Evolutionary conservation across 305 asterid genomes (phyloP), one percentile per base, ranked within the genome.

Genomic region (Coffea humblotiana): DNA sequence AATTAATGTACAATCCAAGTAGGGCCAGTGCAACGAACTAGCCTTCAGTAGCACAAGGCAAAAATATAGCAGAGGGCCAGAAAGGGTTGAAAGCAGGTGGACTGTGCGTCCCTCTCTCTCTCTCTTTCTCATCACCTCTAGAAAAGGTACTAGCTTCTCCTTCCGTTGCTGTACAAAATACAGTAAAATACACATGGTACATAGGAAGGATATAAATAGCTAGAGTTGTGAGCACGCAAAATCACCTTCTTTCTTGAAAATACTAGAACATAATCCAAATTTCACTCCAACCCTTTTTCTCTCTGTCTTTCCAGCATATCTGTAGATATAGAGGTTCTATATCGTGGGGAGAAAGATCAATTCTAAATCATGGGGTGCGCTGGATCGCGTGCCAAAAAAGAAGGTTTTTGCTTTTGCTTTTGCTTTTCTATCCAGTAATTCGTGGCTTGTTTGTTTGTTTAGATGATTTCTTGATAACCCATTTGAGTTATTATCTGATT

Each of bases 381-480:
- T 52, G 88, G 88, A 85, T 85, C 85, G 70, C 88, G 75, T 76
- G 74, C 77, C 77, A 82, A 82, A 77, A 75, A 83, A 72, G 85
- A 79, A 76, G 88, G 88, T 85, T 56, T 76, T 71, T 27, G 32
- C 61, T 52, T 71, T 47, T 3, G 4, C 8, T 8, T 65, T 35
- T 58, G 43, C 40, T 27, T 10, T 65, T 1, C 47, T 69, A 3
- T 64, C 18, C 51, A 61, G 40, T 74, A 63, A 75, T 58, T 37
- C 6, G 58, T 11, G 43, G 37, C 7, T 78, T 8, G 54, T 48
- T 37, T 32, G 54, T 40, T 4, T 69, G 29, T 69, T 29, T 19
- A 52, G 64, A 18, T 66, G 48, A 21, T 18, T 60, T 69, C 14
- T 52, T 65, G 10, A 16, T 29, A 54, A 25, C 56, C 65, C 71